Conservation (phyloP, 1,139 yeast genomes). For the Yamadazyma aaseri region DNA sequence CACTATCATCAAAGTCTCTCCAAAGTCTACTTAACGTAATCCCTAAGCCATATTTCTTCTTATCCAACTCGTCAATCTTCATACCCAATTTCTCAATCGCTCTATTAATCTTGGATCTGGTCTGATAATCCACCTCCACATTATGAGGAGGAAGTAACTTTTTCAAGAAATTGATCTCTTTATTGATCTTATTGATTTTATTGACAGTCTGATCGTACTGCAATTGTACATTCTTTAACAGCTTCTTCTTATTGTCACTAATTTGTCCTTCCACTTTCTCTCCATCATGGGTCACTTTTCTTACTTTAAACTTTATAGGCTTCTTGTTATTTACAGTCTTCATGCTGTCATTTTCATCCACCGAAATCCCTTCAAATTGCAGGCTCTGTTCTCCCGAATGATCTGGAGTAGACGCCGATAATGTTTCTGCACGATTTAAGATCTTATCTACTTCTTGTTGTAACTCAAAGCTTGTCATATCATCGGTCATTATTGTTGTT, state of each 20-base stretch:
- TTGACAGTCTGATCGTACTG: slow-evolving; percentile 37
- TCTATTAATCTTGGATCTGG: slow-evolving; percentile 39
- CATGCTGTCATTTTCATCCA: neutral
- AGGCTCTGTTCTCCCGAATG: neutral
- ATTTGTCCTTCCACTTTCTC: slow-evolving; percentile 4
- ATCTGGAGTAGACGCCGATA: slow-evolving; percentile 3
- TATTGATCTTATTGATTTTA: slow-evolving; percentile 37
- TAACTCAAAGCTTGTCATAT: slow-evolving; percentile 12
- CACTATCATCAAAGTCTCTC: slow-evolving; percentile 45
- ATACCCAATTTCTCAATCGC: slow-evolving; percentile 44
- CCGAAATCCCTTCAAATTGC: neutral
- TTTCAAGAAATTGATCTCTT: slow-evolving; percentile 40
- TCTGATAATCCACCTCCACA: slow-evolving; percentile 45
- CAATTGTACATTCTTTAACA: slow-evolving; percentile 27
- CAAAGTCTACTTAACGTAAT: slow-evolving; percentile 45
- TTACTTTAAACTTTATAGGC: slow-evolving; percentile 43
- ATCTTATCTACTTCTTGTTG: slow-evolving; percentile 13
- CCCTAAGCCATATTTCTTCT: slow-evolving; percentile 44
- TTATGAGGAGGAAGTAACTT: slow-evolving; percentile 47
- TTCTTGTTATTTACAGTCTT: slow-evolving; percentile 13
- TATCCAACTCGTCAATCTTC: slow-evolving; percentile 44
- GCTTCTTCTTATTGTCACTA: slow-evolving; percentile 10
- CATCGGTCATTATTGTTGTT: slow-evolving; percentile 8
- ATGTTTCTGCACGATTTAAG: slow-evolving; percentile 6
- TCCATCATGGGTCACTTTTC: slow-evolving; percentile 41